Conservation (phyloP, 2,329 filamentous ascomycete species). For the Zasmidium cellare region DNA sequence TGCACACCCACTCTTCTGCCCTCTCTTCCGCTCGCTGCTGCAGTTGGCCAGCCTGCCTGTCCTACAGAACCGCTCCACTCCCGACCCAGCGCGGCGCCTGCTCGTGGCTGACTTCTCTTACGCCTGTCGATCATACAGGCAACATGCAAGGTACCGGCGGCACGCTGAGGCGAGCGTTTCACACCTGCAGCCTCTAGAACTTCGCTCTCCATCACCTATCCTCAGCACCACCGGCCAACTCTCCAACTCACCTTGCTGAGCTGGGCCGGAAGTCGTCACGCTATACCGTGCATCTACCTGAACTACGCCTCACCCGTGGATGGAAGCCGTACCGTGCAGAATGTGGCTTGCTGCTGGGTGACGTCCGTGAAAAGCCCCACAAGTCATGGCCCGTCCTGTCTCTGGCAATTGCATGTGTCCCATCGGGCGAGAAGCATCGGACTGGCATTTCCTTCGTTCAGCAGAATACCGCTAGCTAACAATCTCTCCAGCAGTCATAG, state of each 20-base stretch:
- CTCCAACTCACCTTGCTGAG: background rate
- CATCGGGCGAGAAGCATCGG: background rate
- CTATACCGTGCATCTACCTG: background rate
- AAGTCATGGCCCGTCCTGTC: slow-evolving; percentile 3
- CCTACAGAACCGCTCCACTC: background rate
- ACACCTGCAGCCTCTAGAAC: background rate
- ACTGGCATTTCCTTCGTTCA: background rate
- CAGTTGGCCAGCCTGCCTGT: background rate
- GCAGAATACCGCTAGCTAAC: background rate
- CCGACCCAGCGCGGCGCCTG: background rate
- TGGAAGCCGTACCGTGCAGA: background rate
- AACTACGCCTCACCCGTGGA: background rate
- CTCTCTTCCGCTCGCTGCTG: background rate
- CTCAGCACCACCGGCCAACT: background rate
- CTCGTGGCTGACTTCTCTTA: background rate
- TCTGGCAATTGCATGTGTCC: slow-evolving; percentile 1
- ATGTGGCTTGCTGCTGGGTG: slow-evolving; percentile 4
- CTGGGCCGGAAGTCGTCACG: background rate
- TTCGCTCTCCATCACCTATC: background rate
- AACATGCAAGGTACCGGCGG: slow-evolving; percentile 3
- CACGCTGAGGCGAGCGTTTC: background rate
- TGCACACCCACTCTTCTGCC: background rate
- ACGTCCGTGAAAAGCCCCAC: background rate
- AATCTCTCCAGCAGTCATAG: background rate
- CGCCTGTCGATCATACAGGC: slow-evolving; percentile 3